A percentile compares a stretch with the other conserved stretches of the same genome.
These are phyloP conservation scores for Rubus idaeus DNA, from an alignment of 306 rosid genomes.

Conservation along the genomic window DNA sequence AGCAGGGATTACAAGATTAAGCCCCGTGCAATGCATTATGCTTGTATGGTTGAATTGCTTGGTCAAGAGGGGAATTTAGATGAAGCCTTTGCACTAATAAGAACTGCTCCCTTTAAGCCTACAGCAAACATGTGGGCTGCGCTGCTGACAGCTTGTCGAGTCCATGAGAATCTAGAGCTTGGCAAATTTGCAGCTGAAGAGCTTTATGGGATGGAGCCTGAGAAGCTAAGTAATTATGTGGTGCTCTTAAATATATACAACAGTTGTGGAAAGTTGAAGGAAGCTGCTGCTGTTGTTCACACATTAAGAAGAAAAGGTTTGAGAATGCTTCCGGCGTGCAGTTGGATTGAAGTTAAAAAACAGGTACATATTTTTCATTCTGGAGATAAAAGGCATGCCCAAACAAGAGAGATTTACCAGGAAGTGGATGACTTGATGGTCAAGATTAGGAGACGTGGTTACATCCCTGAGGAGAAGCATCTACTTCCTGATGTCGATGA, in stretches of 20 bases:
- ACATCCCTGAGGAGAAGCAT: conserved; percentile 35
- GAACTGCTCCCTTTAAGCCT: conserved; percentile 65
- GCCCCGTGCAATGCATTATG: conserved; percentile 96
- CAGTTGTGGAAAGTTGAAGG: conserved; percentile 62
- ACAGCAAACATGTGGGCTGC: conserved; percentile 92
- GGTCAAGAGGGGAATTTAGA: conserved; percentile 76
- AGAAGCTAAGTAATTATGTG: conserved; percentile 65
- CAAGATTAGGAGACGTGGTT: conserved; percentile 62
- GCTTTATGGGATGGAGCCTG: conserved; percentile 80
- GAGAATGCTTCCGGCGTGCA: conserved; percentile 68
- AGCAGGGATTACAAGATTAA: conserved; percentile 59
- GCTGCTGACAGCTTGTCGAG: conserved; percentile 78
- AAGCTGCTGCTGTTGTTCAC: conserved; percentile 78
- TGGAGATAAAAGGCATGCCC: conserved; percentile 58
- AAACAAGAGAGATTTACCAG: conserved; percentile 47
- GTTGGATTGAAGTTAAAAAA: conserved; percentile 75
- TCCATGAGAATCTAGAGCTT: conserved; percentile 65
- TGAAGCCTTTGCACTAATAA: conserved; percentile 67
- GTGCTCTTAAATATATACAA: conserved; percentile 70
- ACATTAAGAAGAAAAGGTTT: conserved; percentile 74
- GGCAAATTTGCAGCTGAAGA: conserved; percentile 78
- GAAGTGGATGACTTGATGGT: conserved; percentile 62
- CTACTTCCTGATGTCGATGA: conserved; percentile 82
- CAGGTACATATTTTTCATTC: conserved; percentile 47
- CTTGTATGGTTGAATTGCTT: conserved; percentile 83